phyloP scores from a whole-genome alignment of 1,284 basidiomycete species.

The Rhodotorula sp. region DNA sequence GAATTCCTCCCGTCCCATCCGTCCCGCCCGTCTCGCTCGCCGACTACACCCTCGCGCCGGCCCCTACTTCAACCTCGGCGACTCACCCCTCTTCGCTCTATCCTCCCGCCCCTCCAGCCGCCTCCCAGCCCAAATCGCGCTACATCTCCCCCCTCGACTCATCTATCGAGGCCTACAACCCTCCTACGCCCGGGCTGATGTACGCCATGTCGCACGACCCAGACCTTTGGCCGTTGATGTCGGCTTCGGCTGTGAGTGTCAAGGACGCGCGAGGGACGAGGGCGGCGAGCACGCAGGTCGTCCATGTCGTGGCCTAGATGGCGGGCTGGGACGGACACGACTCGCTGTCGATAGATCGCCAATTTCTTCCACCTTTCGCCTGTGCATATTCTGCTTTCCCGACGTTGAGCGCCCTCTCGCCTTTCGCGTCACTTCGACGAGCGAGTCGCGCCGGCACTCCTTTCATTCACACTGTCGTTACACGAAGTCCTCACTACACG shows the following conservation, averaged over 20 bases:
- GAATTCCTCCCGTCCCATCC: not conserved
- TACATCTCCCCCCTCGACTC: not conserved
- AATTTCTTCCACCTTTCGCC: too few relatives aligned
- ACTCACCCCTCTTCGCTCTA: not conserved
- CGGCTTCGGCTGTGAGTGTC: not conserved
- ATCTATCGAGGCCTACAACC: not conserved
- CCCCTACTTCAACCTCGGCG: not conserved
- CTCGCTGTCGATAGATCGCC: too few relatives aligned
- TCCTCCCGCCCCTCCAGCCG: not conserved
- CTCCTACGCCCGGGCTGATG: slow-evolving; percentile 13
- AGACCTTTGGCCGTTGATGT: slow-evolving; percentile 21
- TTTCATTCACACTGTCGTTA: too few relatives aligned
- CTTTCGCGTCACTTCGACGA: too few relatives aligned
- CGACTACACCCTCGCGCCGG: not conserved
- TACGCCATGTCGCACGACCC: slow-evolving; percentile 14
- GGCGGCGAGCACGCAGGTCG: not conserved
- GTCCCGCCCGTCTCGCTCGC: not conserved
- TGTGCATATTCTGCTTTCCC: too few relatives aligned
- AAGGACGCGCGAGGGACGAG: not conserved
- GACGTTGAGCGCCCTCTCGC: not conserved
- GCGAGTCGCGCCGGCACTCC: not conserved
- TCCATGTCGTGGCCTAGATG: too few relatives aligned
- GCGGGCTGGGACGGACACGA: too few relatives aligned
- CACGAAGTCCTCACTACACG: too few relatives aligned
- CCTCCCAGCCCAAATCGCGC: not conserved